Evolutionary conservation across 2,329 filamentous ascomycete species (phyloP).

Genomic region (Sordariomycetes sp.): DNA sequence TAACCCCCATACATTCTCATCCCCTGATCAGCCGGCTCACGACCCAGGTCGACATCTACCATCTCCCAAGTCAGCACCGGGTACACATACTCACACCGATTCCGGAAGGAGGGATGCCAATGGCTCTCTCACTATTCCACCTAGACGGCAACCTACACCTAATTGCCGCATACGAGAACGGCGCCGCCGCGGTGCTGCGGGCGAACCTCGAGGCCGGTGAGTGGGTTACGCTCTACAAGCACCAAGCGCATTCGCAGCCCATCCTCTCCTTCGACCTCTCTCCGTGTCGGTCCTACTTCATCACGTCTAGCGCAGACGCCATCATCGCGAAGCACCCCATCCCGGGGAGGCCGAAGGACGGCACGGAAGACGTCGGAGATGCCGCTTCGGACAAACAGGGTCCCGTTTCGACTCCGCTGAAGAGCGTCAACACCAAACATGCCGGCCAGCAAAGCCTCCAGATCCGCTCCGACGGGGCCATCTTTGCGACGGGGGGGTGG

Average conservation of each 20-base stretch:
- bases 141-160: slow-evolving; percentile 44
- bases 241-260: slow-evolving; percentile 66
- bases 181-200: slow-evolving; percentile 56
- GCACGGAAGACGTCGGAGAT: not conserved
- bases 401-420: slow-evolving; percentile 30
- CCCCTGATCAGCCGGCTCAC: not conserved
- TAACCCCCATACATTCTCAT: slow-evolving; percentile 1
- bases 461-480: slow-evolving; percentile 67
- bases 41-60: slow-evolving; percentile 65
- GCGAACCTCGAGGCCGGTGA: slow-evolving; percentile 27
- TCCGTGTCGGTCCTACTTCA: slow-evolving; percentile 44
- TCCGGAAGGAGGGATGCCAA: slow-evolving; percentile 68
- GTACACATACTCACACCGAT: slow-evolving; percentile 43
- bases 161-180: slow-evolving; percentile 76
- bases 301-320: slow-evolving; percentile 77
- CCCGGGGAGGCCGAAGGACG: slow-evolving; percentile 17
- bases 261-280: slow-evolving; percentile 62
- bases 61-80: slow-evolving; percentile 65
- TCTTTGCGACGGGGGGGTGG: slow-evolving; percentile 91
- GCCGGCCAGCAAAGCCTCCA: slow-evolving; percentile 76
- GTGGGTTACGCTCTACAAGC: slow-evolving; percentile 48
- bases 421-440: slow-evolving; percentile 68
- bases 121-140: slow-evolving; percentile 61
- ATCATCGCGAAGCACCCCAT: slow-evolving; percentile 68
- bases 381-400: not conserved